Base-by-base conservation (phyloP, 176 grass and related monocot genomes). In the Olyra latifolia region DNA sequence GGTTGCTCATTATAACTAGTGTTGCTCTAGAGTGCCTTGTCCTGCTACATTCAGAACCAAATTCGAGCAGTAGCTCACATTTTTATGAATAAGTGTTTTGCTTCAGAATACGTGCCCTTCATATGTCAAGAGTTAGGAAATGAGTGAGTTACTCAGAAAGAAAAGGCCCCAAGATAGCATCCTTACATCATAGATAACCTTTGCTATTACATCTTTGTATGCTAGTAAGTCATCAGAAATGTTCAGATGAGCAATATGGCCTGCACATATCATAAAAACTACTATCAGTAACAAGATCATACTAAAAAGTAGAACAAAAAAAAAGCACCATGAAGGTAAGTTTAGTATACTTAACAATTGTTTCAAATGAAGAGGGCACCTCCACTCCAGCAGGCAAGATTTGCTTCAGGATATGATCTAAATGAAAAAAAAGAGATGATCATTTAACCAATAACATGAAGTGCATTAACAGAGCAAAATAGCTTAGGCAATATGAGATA, bases 171-270 rank as follows among this genome's bases (percentile, higher is more conserved):
- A 69, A 53, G 52, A 29, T 56, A 66, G 54, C 28, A 27, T 56
- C 57, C 92, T 79, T 95, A 99, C 96, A 87, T 99, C 93, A 95
- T 93, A 95, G 20, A 99, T 93, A 80, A 99, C 93, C 63, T 93
- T 95, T 54, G 87, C 93, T 82, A 95, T 91, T 58, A 93, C 69
- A 86, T 93, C 75, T 86, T 95, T 99, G 64, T 93, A 95, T 30
- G 78, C 78, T 86, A 95, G 81, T 58, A 95, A 66, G 19, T 95
- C 92, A 66, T 89, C 96, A 44, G 92, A 52, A 88, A 99, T 88
- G 73, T 99, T 99, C 54, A 99, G 87, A 91, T 99, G 96, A 38
- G 93, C 96, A 86, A 99, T 82, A 93, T 99, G 96, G n/a, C 96
- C 96, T 99, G 90, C 50, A 77, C 2, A 64, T 69, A 84, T 47